Evolutionary conservation across 257 asterid species (phyloP), one percentile per base, ranked within the genome.

Genomic region (Euphrasia confusa): DNA sequence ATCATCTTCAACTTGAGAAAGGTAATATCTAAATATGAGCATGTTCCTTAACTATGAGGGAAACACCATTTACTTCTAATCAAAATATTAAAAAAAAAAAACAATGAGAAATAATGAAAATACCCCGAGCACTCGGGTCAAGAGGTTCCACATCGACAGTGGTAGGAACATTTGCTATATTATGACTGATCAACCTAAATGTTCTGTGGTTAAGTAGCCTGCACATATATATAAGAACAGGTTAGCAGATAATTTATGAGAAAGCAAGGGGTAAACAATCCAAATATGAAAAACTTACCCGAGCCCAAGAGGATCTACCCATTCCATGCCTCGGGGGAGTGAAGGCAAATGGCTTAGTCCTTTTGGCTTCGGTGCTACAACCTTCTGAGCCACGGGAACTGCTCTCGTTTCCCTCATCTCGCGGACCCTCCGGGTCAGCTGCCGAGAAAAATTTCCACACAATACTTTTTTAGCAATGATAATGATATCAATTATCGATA

Each of bases 271-370:
- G 50, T 30, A 32, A 58, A 21, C 68, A 62, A 56, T 59, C 59
- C 47, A 67, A 65, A 55, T 33, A 37, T 64, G 58, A 74, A 21
- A 45, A 53, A 6, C 58, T 69, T 89, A 92, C 98, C 97, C 97
- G 74, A 92, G 77, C 66, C 98, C 96, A 63, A 92, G 87, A 71
- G 98, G 98, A 80, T 92, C 98, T 73, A 92, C 83, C 85, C 93
- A 88, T 71, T 92, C 98, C 93, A 92, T 86, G 80, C 97, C 98
- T 53, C 98, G 93, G 39, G 97, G 97, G 70, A 92, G 95, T 10
- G 98, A 92, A 59, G 81, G 95, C 59, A 84, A 32, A 71, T 65
- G 71, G 74, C 55, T 84, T 67, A 91, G 88, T 70, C 83, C 90
- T 75, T 86, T 92, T 68, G 89, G 78, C 77, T 80, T 85, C 71